Conservation (phyloP, 495 filamentous ascomycete species). For the Tuber brumale region DNA sequence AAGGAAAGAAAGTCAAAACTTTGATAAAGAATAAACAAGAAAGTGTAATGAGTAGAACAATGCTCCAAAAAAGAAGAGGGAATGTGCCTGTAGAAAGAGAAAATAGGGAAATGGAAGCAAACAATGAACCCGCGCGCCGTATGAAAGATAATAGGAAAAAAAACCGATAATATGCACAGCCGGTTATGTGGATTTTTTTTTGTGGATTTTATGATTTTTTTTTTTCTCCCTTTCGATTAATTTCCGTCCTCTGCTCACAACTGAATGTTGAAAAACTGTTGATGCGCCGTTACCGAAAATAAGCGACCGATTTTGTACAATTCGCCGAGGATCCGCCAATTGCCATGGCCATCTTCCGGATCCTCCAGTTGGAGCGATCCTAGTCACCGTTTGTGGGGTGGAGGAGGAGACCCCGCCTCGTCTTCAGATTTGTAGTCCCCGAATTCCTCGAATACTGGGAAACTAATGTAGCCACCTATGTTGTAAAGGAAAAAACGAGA, state of each 20-base stretch:
- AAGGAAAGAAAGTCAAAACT: slow-evolving; percentile 32
- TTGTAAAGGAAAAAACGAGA: slow-evolving; percentile 9
- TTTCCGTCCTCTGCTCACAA: slow-evolving; percentile 13
- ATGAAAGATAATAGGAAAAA: slow-evolving; percentile 9
- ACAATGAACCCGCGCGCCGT: background rate
- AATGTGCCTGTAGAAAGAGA: background rate
- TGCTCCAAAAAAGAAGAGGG: slow-evolving; percentile 16
- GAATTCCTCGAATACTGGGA: slow-evolving; percentile 48
- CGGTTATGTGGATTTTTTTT: slow-evolving; percentile 22
- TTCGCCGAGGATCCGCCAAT: slow-evolving; percentile 27
- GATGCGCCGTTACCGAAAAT: slow-evolving; percentile 16
- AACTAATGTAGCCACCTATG: slow-evolving; percentile 48
- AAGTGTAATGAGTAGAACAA: slow-evolving; percentile 27
- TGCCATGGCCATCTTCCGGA: slow-evolving; percentile 15
- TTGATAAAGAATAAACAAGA: slow-evolving; percentile 23
- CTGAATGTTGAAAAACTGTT: slow-evolving; percentile 18
- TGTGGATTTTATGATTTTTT: slow-evolving; percentile 3
- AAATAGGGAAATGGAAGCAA: background rate
- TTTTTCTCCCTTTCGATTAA: slow-evolving; percentile 10
- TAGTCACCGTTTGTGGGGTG: slow-evolving; percentile 33
- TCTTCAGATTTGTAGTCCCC: slow-evolving; percentile 39
- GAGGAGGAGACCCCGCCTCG: slow-evolving; percentile 31
- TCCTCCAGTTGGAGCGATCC: slow-evolving; percentile 26
- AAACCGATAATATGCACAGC: slow-evolving; percentile 32
- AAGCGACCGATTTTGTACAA: slow-evolving; percentile 24